A percentile compares a stretch with the other conserved stretches of the same genome.
phyloP scores from a whole-genome alignment of 805 yeast genomes.

The Blastobotrys terrestris region DNA sequence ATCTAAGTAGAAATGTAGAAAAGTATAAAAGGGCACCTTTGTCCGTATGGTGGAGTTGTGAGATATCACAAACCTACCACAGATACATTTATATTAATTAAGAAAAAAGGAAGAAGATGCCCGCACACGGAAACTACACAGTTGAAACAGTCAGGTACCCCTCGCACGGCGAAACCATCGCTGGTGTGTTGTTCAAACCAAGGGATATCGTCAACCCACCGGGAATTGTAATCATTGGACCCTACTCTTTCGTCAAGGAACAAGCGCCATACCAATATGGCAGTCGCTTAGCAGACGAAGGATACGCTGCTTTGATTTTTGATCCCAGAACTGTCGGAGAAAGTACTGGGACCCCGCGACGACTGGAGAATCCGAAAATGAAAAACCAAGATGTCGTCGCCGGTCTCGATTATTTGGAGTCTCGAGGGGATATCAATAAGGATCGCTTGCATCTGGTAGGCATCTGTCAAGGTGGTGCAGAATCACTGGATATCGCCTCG shows the following conservation, averaged over 20 bases:
- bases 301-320: background rate
- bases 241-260: slow-evolving; percentile 2
- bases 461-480: background rate
- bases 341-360: slow-evolving; percentile 1
- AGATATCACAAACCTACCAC: too few relatives aligned
- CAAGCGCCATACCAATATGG: slow-evolving; percentile 4
- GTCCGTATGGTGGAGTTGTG: too few relatives aligned
- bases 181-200: slow-evolving; percentile 1
- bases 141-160: background rate
- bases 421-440: background rate
- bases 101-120: too few relatives aligned
- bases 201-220: background rate
- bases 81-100: background rate
- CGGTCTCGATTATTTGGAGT: background rate
- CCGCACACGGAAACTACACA: background rate
- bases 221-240: slow-evolving; percentile 2
- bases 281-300: background rate
- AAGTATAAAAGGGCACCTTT: too few relatives aligned
- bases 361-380: slow-evolving; percentile 2
- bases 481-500: background rate
- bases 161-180: background rate
- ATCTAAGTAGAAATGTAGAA: too few relatives aligned
- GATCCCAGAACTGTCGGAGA: slow-evolving; percentile 5
- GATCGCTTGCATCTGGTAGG: background rate
- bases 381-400: background rate